phyloP scores from a whole-genome alignment of 1,139 yeast species.

The Hyphopichia burtonii region DNA sequence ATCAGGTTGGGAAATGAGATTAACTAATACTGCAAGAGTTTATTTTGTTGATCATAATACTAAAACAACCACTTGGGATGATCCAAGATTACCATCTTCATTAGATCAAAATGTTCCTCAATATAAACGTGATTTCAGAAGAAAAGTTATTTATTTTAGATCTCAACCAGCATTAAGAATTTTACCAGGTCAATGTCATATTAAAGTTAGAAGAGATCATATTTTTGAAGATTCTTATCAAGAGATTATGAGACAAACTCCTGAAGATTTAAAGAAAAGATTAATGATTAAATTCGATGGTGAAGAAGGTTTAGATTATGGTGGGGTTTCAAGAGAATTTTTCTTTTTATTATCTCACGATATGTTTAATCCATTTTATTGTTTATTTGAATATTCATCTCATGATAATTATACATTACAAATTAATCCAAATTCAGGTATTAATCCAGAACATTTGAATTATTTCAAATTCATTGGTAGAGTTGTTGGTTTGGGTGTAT shows the following conservation, averaged over 20 bases:
- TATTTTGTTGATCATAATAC: conserved; percentile 98
- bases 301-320: conserved; percentile 98
- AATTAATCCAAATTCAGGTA: conserved; percentile 96
- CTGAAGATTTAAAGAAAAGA: conserved; percentile 95
- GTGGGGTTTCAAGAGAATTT: conserved; percentile 98
- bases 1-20: conserved; percentile 99
- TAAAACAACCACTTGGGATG: conserved; percentile 99
- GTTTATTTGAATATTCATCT: conserved; percentile 94
- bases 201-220: conserved; percentile 94
- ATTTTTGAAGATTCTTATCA: conserved; percentile 97
- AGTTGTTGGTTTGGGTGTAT: conserved; percentile 95
- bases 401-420: conserved; percentile 97
- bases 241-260: conserved; percentile 98
- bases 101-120: conserved; percentile 98
- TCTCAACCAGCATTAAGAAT: conserved; percentile 98
- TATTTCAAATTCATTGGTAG: conserved; percentile 98
- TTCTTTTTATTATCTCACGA: conserved; percentile 95
- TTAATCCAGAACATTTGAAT: conserved; percentile 96
- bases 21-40: conserved; percentile 96
- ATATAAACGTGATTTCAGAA: conserved; percentile 96
- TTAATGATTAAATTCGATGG: conserved; percentile 98
- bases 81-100: conserved; percentile 95
- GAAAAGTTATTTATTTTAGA: conserved; percentile 95
- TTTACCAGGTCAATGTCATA: conserved; percentile 97
- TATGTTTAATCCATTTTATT: conserved; percentile 97